Conservation (phyloP, 2,329 filamentous ascomycete species). For the Xenosphaeropsis pyriputrescens region DNA sequence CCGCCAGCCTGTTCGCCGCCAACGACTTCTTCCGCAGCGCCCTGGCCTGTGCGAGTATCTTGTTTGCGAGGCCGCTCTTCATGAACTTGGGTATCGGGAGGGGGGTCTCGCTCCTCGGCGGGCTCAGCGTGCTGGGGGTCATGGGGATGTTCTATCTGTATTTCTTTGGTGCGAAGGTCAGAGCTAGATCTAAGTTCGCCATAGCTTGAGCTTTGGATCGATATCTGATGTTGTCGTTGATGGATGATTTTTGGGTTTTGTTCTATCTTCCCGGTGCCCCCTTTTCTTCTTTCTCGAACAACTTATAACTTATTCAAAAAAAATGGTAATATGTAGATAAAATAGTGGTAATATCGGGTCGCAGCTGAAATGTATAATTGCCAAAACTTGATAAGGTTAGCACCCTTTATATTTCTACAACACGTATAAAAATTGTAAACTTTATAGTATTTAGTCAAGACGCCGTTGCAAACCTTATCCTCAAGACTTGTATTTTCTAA, state of each 20-base stretch:
- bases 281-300: no score
- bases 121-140: constrained; percentile 35
- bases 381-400: no score
- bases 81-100: constrained; percentile 40
- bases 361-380: no score
- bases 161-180: constrained; percentile 3
- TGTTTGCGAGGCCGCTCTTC: constrained; percentile 46
- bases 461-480: no score
- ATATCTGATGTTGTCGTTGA: constrained; percentile 3
- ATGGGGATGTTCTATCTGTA: constrained; percentile 31
- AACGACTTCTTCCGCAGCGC: constrained; percentile 45
- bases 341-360: no score
- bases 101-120: constrained; percentile 41
- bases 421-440: no score
- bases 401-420: no score
- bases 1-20: constrained; percentile 42
- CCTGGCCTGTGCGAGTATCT: constrained; percentile 41
- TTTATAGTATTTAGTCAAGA: no score
- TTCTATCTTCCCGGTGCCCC: no score
- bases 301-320: no score
- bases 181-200: constrained; percentile 4
- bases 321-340: no score
- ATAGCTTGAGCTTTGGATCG: constrained; percentile 4
- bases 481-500: no score
- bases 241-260: neutral